These are phyloP conservation scores for Apiotrichum mycotoxinovorans DNA, from an alignment of 1,284 basidiomycete species.

Conservation along the genomic window DNA sequence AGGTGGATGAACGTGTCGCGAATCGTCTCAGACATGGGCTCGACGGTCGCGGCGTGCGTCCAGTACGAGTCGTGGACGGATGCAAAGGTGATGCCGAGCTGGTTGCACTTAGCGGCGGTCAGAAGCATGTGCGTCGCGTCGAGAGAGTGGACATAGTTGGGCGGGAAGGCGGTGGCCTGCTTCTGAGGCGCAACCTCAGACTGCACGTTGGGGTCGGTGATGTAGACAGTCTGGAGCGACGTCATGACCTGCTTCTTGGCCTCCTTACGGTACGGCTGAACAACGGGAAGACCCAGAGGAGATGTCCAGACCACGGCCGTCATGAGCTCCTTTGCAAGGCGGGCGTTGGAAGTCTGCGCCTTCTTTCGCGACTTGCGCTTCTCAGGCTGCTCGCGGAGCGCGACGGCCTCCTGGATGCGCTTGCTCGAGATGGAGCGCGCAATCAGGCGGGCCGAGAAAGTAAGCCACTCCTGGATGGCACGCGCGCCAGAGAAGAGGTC, in stretches of 20 bases:
- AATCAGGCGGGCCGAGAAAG: constrained; percentile 75
- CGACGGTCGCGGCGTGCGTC: constrained; percentile 88
- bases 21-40: constrained; percentile 84
- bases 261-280: constrained; percentile 89
- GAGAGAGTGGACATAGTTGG: constrained; percentile 96
- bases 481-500: constrained; percentile 90
- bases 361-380: constrained; percentile 1
- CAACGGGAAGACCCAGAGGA: constrained; percentile 86
- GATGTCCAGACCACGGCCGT: constrained; percentile 96
- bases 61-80: constrained; percentile 99
- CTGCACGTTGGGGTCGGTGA: constrained; percentile 78
- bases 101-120: constrained; percentile 85
- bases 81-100: constrained; percentile 75
- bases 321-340: constrained; percentile 84
- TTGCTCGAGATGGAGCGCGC: constrained; percentile 79
- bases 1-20: constrained; percentile 91
- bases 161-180: constrained; percentile 95
- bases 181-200: constrained; percentile 79
- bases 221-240: constrained; percentile 83
- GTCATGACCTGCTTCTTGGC: constrained; percentile 78
- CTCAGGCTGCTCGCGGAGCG: neutral
- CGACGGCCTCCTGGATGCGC: constrained; percentile 55
- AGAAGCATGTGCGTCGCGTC: constrained; percentile 99
- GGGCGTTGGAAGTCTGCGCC: constrained; percentile 8
- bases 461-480: constrained; percentile 89